phyloP scores from a whole-genome alignment of 192 early-diverging fungal genomes.

The Entrophospora sp. region DNA sequence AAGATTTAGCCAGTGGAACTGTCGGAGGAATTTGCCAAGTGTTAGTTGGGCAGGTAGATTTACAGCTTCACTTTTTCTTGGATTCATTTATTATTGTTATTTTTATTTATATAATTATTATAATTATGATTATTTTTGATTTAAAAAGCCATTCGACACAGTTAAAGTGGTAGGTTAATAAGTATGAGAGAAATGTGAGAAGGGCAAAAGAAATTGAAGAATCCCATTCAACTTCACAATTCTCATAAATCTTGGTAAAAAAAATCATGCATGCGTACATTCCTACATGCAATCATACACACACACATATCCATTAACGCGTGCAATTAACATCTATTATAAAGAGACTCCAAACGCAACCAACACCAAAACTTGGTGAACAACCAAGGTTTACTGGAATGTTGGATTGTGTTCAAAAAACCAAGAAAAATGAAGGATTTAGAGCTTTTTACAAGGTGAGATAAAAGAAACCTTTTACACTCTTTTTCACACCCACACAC shows the following conservation, averaged over 20 bases:
- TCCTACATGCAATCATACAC: too few relatives aligned
- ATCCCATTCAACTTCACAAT: too few relatives aligned
- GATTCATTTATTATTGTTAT: not conserved
- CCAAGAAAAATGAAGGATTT: slow-evolving; percentile 70
- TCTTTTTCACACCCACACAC: too few relatives aligned
- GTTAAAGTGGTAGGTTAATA: slow-evolving; percentile 63
- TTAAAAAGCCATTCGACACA: slow-evolving; percentile 71
- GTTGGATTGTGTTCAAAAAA: slow-evolving; percentile 83
- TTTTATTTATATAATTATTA: not conserved
- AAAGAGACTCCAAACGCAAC: slow-evolving; percentile 86
- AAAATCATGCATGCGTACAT: too few relatives aligned
- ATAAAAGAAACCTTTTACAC: not conserved
- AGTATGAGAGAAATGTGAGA: not conserved
- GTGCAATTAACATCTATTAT: not conserved
- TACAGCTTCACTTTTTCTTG: not conserved
- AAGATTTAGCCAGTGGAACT: slow-evolving; percentile 68
- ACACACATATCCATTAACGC: too few relatives aligned
- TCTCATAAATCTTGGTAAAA: too few relatives aligned
- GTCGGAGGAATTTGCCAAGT: slow-evolving; percentile 72
- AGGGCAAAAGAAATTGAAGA: not conserved
- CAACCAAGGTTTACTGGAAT: slow-evolving; percentile 67
- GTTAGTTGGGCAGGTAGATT: slow-evolving; percentile 55
- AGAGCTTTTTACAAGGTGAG: slow-evolving; percentile 76
- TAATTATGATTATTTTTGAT: not conserved
- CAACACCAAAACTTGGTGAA: slow-evolving; percentile 48